Conservation (phyloP, 2,329 filamentous ascomycete genomes). For the Botrytis fabae region DNA sequence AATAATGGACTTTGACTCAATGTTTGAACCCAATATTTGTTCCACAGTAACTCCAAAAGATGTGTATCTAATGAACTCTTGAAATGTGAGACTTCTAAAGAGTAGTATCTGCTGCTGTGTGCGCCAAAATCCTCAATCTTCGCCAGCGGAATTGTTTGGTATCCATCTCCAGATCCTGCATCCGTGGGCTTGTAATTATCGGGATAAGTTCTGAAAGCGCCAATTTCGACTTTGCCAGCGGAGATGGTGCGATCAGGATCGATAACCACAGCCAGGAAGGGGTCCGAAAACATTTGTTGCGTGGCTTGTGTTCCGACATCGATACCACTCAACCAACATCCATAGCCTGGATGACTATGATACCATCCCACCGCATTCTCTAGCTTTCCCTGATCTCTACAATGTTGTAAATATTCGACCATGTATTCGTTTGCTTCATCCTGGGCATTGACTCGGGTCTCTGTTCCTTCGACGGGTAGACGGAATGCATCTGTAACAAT, state of each 20-base stretch:
- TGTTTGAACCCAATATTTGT: conserved; percentile 99
- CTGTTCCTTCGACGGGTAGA: conserved; percentile 94
- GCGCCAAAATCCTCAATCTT: conserved; percentile 97
- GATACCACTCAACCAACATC: conserved; percentile 96
- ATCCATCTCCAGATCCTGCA: conserved; percentile 54
- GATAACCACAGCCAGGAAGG: conserved; percentile 93
- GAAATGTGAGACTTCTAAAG: conserved; percentile 88
- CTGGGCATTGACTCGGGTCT: conserved; percentile 95
- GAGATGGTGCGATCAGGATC: conserved; percentile 95
- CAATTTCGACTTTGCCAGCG: conserved; percentile 91
- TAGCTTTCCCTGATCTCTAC: conserved; percentile 72
- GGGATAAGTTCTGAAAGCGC: conserved; percentile 90
- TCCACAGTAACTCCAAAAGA: conserved; percentile 88
- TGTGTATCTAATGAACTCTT: conserved; percentile 89
- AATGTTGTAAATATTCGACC: conserved; percentile 76
- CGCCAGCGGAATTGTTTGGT: conserved; percentile 79
- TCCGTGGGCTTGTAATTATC: conserved; percentile 64
- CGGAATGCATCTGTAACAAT: conserved; percentile 93
- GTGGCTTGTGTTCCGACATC: conserved; percentile 85
- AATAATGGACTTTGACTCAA: conserved; percentile 87
- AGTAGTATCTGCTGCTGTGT: conserved; percentile 87
- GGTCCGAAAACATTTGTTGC: conserved; percentile 84
- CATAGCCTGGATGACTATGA: conserved; percentile 95
- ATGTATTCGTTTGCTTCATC: conserved; percentile 97
- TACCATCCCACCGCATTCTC: conserved; percentile 99